Evolutionary conservation across 495 filamentous ascomycete genomes (phyloP).

Genomic region (Pseudomonodictys pantanalensis): DNA sequence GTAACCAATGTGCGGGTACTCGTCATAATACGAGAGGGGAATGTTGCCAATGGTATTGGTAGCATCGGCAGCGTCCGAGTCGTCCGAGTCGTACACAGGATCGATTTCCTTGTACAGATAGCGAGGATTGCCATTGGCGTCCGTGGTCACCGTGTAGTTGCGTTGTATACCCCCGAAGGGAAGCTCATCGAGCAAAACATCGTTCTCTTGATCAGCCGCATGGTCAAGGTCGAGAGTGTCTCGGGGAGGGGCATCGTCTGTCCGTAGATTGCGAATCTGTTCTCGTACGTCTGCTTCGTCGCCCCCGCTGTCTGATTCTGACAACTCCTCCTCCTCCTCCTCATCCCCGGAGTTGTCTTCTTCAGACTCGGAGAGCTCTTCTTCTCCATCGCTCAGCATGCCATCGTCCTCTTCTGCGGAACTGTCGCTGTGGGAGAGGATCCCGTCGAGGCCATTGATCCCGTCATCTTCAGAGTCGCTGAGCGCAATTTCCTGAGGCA

Average conservation of each 20-base stretch:
- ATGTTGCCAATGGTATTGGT: conserved; percentile 94
- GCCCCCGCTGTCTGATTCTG: conserved; percentile 48
- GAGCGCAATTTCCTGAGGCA: conserved; percentile 13
- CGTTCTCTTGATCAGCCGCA: conserved; percentile 1
- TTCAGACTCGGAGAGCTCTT: conserved; percentile 36
- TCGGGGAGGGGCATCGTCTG: conserved; percentile 26
- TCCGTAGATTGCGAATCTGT: conserved; percentile 32
- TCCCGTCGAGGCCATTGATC: conserved; percentile 59
- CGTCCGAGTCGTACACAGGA: conserved; percentile 92
- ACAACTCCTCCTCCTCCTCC: conserved; percentile 51
- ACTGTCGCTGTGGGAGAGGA: conserved; percentile 55
- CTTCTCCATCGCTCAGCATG: conserved; percentile 20
- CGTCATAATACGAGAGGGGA: conserved; percentile 89
- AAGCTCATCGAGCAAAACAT: conserved; percentile 37
- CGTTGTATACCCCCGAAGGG: conserved; percentile 43
- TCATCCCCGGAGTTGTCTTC: conserved; percentile 52
- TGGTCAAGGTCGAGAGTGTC: conserved; percentile 22
- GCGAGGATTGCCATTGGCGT: conserved; percentile 70
- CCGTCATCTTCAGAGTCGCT: conserved; percentile 54
- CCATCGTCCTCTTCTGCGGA: conserved; percentile 43
- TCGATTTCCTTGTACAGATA: conserved; percentile 88
- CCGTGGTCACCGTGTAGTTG: conserved; percentile 61
- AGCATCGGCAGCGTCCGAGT: conserved; percentile 74
- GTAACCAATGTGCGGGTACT: conserved; percentile 97
- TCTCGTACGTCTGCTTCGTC: conserved; percentile 46